phyloP scores from a whole-genome alignment of 2,329 filamentous ascomycete species.

The Epichloe sp. region DNA sequence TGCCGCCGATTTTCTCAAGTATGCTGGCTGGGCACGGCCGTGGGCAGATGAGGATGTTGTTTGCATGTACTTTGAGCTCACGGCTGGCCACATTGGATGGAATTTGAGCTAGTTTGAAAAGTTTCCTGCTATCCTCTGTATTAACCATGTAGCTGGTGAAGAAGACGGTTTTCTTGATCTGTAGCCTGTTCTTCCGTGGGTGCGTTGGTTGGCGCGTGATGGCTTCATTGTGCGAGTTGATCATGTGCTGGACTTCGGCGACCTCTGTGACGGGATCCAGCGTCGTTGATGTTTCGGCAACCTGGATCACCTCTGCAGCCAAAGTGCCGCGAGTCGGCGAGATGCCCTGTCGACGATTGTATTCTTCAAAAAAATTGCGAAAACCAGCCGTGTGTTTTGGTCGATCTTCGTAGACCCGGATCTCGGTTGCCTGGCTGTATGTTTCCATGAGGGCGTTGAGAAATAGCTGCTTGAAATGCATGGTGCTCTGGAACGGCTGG shows the following conservation, averaged over 20 bases:
- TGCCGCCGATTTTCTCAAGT: slow-evolving; percentile 72
- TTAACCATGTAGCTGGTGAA: slow-evolving; percentile 86
- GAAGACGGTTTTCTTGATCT: slow-evolving; percentile 76
- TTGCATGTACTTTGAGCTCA: slow-evolving; percentile 71
- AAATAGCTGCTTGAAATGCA: slow-evolving; percentile 85
- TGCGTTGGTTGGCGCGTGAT: slow-evolving; percentile 20
- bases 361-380: slow-evolving; percentile 66
- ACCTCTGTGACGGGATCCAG: slow-evolving; percentile 71
- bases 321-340: slow-evolving; percentile 50
- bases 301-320: slow-evolving; percentile 69
- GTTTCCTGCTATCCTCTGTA: slow-evolving; percentile 54
- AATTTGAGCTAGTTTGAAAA: slow-evolving; percentile 57
- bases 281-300: slow-evolving; percentile 59
- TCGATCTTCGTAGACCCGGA: slow-evolving; percentile 61
- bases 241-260: slow-evolving; percentile 74
- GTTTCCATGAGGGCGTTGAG: slow-evolving; percentile 73
- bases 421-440: slow-evolving; percentile 70
- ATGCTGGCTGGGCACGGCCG: slow-evolving; percentile 59
- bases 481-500: slow-evolving; percentile 68
- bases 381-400: slow-evolving; percentile 64
- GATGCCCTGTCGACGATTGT: slow-evolving; percentile 49
- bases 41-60: slow-evolving; percentile 81
- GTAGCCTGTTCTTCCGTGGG: slow-evolving; percentile 33
- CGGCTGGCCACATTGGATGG: slow-evolving; percentile 48
- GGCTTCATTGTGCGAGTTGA: slow-evolving; percentile 70